Conservation (phyloP, 1,284 basidiomycete genomes). For the Leccinum griseonigrum region DNA sequence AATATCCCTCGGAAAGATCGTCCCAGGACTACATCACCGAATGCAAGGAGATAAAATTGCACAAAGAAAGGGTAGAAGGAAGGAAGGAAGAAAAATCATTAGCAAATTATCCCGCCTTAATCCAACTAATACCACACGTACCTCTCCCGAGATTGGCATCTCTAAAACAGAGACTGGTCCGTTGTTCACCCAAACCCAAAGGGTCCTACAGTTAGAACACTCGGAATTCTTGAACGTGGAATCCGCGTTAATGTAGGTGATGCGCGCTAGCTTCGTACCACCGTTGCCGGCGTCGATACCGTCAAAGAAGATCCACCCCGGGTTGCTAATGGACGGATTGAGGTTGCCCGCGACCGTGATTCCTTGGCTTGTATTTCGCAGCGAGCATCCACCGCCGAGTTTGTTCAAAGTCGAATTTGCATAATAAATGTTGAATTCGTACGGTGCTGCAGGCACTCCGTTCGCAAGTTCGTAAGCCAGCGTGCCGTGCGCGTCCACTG, state of each 20-base stretch:
- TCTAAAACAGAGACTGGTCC: not conserved
- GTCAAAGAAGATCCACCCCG: constrained; percentile 2
- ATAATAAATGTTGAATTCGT: too few species aligned
- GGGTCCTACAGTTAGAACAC: constrained; percentile 10
- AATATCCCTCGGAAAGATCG: constrained; percentile 2
- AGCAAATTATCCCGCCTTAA: not conserved
- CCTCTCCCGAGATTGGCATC: constrained; percentile 13
- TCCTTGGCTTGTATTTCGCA: too few species aligned
- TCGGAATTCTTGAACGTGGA: constrained; percentile 5
- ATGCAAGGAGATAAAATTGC: not conserved
- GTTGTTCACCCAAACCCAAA: constrained; percentile 1
- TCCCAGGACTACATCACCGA: constrained; percentile 6
- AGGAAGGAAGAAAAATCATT: not conserved
- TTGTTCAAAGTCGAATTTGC: too few species aligned
- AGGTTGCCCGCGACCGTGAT: not conserved
- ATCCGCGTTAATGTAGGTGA: constrained; percentile 15
- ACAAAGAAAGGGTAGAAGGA: not conserved
- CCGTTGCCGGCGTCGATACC: constrained; percentile 10
- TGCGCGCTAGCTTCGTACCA: constrained; percentile 4
- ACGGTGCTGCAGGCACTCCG: too few species aligned
- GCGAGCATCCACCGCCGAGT: too few species aligned
- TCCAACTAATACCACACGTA: not conserved
- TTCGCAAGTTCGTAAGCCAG: too few species aligned
- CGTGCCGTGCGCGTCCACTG: too few species aligned
- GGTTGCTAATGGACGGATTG: too few species aligned